Conservation (phyloP, 164 flowering plant species). For the Umbilicus rupestris region DNA sequence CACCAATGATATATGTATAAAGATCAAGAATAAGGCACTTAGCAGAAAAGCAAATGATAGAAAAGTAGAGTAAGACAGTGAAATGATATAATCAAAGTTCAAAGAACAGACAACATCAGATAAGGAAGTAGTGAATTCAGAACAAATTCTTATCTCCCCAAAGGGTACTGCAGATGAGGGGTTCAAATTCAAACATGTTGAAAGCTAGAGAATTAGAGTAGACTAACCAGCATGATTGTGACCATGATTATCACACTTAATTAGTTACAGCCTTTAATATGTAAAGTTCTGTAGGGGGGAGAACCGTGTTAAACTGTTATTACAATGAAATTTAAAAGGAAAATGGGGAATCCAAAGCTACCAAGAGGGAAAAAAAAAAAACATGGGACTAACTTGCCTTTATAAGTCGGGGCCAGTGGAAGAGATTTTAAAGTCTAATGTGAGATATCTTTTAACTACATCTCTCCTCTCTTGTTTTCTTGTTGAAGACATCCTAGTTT, state of each 20-base stretch:
- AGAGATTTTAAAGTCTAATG: background rate
- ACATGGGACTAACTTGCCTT: background rate
- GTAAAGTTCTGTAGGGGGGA: background rate
- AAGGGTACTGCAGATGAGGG: background rate
- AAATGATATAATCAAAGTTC: background rate
- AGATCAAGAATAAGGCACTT: background rate
- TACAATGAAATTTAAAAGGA: background rate
- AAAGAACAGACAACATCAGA: background rate
- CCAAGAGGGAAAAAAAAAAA: background rate
- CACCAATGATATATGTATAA: background rate
- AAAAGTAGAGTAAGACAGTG: background rate
- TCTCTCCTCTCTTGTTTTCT: background rate
- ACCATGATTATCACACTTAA: background rate
- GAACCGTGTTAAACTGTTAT: background rate
- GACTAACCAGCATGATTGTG: background rate
- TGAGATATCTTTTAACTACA: background rate
- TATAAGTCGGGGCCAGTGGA: constrained; percentile 2
- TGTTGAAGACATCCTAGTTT: background rate
- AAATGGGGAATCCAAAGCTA: background rate
- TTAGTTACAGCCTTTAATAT: background rate
- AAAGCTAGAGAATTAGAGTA: background rate
- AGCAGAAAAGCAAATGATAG: background rate
- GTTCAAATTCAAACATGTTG: background rate
- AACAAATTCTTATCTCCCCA: background rate
- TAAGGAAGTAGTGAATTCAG: background rate